Conservation (phyloP, 208 protist species). For the Novymonas esmeraldas region DNA sequence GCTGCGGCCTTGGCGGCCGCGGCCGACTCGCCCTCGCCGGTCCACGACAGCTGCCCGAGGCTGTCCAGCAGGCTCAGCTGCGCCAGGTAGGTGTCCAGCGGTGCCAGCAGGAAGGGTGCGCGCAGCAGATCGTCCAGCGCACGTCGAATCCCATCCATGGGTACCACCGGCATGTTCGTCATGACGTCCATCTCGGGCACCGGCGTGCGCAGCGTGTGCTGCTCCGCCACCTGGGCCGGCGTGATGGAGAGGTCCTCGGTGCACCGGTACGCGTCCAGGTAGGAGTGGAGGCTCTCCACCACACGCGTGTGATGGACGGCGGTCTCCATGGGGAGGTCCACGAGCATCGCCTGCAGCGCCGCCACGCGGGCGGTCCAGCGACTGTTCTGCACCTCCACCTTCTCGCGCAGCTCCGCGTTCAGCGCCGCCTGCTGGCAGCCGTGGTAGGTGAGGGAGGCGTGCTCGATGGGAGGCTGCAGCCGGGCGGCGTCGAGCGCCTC, state of each 20-base stretch:
- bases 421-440: constrained; percentile 77
- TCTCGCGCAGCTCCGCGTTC: constrained; percentile 72
- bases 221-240: constrained; percentile 37
- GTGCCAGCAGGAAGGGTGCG: constrained; percentile 58
- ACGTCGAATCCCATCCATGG: constrained; percentile 55
- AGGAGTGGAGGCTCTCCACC: constrained; percentile 45
- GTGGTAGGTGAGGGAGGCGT: constrained; percentile 62
- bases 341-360: constrained; percentile 42
- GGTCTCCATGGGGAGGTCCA: constrained; percentile 45
- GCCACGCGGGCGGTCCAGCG: constrained; percentile 49
- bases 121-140: constrained; percentile 68
- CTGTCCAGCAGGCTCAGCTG: constrained; percentile 51
- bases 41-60: constrained; percentile 22
- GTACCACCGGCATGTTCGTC: constrained; percentile 39
- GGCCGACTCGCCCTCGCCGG: constrained; percentile 23
- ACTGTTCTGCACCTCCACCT: constrained; percentile 56
- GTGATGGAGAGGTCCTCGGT: constrained; percentile 59
- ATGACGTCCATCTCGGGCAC: constrained; percentile 36
- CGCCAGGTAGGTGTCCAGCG: constrained; percentile 55
- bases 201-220: constrained; percentile 41
- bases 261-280: constrained; percentile 58
- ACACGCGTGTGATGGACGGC: constrained; percentile 37
- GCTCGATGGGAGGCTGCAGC: constrained; percentile 56
- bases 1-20: too few species aligned
- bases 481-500: constrained; percentile 32